Evolutionary conservation across 2,329 filamentous ascomycete genomes (phyloP).

Genomic region (Pseudogymnoascus pannorum): DNA sequence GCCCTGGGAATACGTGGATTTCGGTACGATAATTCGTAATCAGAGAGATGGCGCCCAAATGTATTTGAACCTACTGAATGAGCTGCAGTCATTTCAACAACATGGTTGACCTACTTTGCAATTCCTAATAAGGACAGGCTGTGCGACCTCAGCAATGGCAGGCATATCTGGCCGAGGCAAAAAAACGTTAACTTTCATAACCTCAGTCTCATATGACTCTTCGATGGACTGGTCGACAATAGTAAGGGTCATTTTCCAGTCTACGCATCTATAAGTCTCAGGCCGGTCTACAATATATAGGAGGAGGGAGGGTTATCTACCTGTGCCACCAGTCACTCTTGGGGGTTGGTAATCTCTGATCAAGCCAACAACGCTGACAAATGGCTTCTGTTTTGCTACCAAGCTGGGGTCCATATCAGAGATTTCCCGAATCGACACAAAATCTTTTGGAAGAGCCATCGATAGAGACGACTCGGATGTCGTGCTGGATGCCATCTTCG

Average conservation of each 20-base stretch:
- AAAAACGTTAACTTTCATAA: constrained; percentile 53
- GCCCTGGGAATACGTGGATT: constrained; percentile 38
- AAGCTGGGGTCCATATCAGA: constrained; percentile 38
- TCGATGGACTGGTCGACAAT: constrained; percentile 53
- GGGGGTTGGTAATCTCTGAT: constrained; percentile 57
- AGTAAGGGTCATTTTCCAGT: constrained; percentile 53
- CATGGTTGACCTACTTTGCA: constrained; percentile 40
- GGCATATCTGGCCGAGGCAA: constrained; percentile 43
- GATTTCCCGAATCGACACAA: constrained; percentile 36
- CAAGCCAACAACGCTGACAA: constrained; percentile 60
- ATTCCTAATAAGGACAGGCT: constrained; percentile 57
- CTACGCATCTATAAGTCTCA: constrained; percentile 29
- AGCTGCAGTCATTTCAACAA: constrained; percentile 15
- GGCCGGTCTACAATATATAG: background rate
- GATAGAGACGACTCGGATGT: background rate
- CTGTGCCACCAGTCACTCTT: constrained; percentile 41
- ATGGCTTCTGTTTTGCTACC: constrained; percentile 20
- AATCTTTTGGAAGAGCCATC: constrained; percentile 24
- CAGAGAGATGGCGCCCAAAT: constrained; percentile 33
- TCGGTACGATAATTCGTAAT: constrained; percentile 37
- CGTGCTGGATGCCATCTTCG: background rate
- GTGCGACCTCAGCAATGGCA: constrained; percentile 39
- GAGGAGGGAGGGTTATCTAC: constrained; percentile 33
- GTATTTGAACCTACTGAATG: constrained; percentile 35
- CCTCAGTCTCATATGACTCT: constrained; percentile 33